Base-by-base conservation (phyloP, 768 basidiomycete genomes). In the Lactifluus echinatus region DNA sequence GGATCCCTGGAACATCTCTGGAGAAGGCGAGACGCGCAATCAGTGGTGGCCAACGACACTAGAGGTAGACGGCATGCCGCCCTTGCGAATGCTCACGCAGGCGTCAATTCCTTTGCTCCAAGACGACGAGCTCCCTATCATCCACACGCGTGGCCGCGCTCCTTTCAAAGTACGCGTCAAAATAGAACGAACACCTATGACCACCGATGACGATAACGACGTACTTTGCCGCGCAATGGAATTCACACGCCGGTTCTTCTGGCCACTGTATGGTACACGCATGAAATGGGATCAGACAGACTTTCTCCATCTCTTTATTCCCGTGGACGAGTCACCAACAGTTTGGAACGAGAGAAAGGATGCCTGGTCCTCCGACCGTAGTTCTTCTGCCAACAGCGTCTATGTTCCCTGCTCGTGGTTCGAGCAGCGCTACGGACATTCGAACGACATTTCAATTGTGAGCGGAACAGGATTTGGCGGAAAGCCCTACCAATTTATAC, bases 201-300 rank as follows among this genome's bases (percentile, higher is more conserved):
- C 39, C 0, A 53, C 68, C 3, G 64, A 66, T 0, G 67, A 73
- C 6, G 63, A 66, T 1, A 67, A 72, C 14, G 65, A 66, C 10
- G 65, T 68, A 23, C 61, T 84, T 0, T 54, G 62, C 12, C 66
- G 65, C 8, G 84, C 84, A 0, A 72, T 72, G 28, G 65, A 71
- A 21, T 85, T 73, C 63, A 85, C 88, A 1, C 72, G 82, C 47
- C 76, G 71, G 50, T 54, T 89, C 8, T 84, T 89, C 65, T 83
- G 79, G 80, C 73, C 75, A 19, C 60, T 81, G 2, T 79, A 79
- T 57, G 76, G 78, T 19, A 63, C 74, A 10, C 77, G 84, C 24
- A 85, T 89, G 85, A 65, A 72, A 2, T 84, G 83, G 79, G 74
- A 79, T n/a, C 70, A 78, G 33, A 66, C 77, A 28, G 77, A 87